A percentile compares a stretch with the other conserved stretches of the same genome.
These are phyloP conservation scores for Pyrenophora teres DNA, from an alignment of 2,329 filamentous ascomycete genomes.

Conservation along the genomic window DNA sequence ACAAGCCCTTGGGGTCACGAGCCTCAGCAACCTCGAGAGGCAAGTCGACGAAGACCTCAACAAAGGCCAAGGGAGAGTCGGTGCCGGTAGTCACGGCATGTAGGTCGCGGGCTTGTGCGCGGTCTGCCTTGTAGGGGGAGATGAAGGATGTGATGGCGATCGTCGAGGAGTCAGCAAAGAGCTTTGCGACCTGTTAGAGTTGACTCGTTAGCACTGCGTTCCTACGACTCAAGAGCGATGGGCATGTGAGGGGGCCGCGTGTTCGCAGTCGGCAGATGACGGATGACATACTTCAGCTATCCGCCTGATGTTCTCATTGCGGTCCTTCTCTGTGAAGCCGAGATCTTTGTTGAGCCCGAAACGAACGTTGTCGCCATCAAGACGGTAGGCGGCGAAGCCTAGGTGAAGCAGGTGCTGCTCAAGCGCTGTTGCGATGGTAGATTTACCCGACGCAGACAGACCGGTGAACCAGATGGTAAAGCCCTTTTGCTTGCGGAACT, in stretches of 20 bases:
- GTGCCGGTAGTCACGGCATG: conserved; percentile 64
- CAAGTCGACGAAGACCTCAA: conserved; percentile 93
- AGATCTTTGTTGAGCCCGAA: conserved; percentile 98
- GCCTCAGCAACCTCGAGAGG: conserved; percentile 90
- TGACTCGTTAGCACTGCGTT: not conserved
- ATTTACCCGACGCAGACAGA: conserved; percentile 94
- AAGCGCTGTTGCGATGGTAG: conserved; percentile 92
- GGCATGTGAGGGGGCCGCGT: too few species aligned
- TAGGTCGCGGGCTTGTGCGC: conserved; percentile 77
- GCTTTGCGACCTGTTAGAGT: conserved; percentile 73
- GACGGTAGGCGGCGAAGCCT: conserved; percentile 81
- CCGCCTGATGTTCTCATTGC: conserved; percentile 96
- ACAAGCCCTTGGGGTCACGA: conserved; percentile 95
- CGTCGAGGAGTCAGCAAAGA: conserved; percentile 88
- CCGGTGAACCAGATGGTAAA: conserved; percentile 98
- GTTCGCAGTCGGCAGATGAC: not conserved
- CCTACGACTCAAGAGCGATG: too few species aligned
- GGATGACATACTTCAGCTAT: conserved; percentile 71
- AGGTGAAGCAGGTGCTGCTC: conserved; percentile 95
- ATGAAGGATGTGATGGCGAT: conserved; percentile 96
- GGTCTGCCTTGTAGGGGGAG: conserved; percentile 88
- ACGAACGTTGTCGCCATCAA: conserved; percentile 97
- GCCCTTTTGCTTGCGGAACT: conserved; percentile 79
- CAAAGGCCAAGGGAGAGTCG: conserved; percentile 76
- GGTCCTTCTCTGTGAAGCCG: conserved; percentile 88